Evolutionary conservation across 2,329 filamentous ascomycete species (phyloP).

Genomic region (Apiospora aurea): DNA sequence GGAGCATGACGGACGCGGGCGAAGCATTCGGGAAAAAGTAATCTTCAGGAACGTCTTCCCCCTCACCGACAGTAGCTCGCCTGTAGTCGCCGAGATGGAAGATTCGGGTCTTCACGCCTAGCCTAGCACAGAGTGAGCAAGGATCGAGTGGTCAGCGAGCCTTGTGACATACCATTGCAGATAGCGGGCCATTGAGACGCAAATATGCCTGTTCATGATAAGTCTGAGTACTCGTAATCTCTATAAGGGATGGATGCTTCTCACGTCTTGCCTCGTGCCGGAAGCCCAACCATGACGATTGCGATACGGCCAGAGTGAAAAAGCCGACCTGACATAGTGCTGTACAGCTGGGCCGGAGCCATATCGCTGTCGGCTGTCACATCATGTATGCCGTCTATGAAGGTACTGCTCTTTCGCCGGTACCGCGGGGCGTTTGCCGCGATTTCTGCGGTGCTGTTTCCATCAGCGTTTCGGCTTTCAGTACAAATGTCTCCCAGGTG

Average conservation of each 20-base stretch:
- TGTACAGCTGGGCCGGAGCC: slow-evolving; percentile 96
- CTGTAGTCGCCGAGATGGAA: slow-evolving; percentile 98
- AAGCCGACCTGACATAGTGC: slow-evolving; percentile 93
- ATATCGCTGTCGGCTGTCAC: slow-evolving; percentile 80
- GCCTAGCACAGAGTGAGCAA: slow-evolving; percentile 56
- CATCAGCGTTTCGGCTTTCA: slow-evolving; percentile 39
- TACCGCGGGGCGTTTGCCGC: slow-evolving; percentile 90
- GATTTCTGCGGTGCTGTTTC: slow-evolving; percentile 81
- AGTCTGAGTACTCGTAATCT: slow-evolving; percentile 28
- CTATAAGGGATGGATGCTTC: slow-evolving; percentile 41
- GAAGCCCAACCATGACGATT: slow-evolving; percentile 94
- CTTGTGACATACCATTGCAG: slow-evolving; percentile 71
- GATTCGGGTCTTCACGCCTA: slow-evolving; percentile 96
- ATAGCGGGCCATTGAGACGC: slow-evolving; percentile 93
- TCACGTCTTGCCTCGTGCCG: slow-evolving; percentile 93
- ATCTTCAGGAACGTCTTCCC: slow-evolving; percentile 87
- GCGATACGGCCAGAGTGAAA: slow-evolving; percentile 98
- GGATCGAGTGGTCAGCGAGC: slow-evolving; percentile 8
- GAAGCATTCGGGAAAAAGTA: slow-evolving; percentile 98
- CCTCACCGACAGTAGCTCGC: slow-evolving; percentile 84
- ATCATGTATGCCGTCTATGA: slow-evolving; percentile 97
- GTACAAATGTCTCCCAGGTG: slow-evolving; percentile 33
- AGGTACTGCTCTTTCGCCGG: slow-evolving; percentile 91
- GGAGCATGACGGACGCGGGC: slow-evolving; percentile 87
- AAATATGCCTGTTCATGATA: slow-evolving; percentile 73